These are phyloP conservation scores for Ogataea philodendri DNA, from an alignment of 805 yeast species.

Conservation along the genomic window DNA sequence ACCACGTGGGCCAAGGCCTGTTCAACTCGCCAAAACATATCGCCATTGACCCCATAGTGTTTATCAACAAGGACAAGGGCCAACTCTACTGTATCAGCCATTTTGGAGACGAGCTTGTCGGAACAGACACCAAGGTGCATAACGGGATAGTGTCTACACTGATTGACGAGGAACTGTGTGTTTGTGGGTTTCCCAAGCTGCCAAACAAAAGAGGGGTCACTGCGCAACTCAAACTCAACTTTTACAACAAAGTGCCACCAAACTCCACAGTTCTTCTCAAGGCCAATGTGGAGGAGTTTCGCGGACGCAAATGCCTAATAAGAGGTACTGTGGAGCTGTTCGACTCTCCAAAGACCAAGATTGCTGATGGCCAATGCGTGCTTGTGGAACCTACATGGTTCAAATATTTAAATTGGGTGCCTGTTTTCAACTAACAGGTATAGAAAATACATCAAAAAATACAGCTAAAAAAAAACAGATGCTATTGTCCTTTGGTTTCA, in stretches of 20 bases:
- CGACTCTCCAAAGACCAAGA: slow-evolving; percentile 12
- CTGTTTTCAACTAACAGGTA: slow-evolving; percentile 30
- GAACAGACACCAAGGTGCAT: slow-evolving; percentile 72
- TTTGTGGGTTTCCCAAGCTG: slow-evolving; percentile 77
- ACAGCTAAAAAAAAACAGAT: slow-evolving; percentile 2
- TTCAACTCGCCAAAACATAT: slow-evolving; percentile 64
- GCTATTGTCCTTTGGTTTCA: slow-evolving; percentile 2
- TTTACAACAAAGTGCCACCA: slow-evolving; percentile 57
- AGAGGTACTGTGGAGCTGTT: slow-evolving; percentile 62
- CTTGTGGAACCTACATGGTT: slow-evolving; percentile 90
- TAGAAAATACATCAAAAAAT: too few relatives aligned
- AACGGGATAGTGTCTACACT: slow-evolving; percentile 78
- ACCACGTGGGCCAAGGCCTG: slow-evolving; percentile 72
- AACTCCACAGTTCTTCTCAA: slow-evolving; percentile 61
- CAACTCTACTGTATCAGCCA: slow-evolving; percentile 66
- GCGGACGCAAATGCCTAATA: slow-evolving; percentile 82
- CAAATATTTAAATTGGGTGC: slow-evolving; percentile 60
- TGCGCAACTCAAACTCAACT: slow-evolving; percentile 67
- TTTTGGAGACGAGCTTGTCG: slow-evolving; percentile 62
- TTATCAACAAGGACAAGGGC: slow-evolving; percentile 47
- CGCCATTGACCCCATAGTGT: slow-evolving; percentile 74
- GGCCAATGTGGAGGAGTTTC: slow-evolving; percentile 61
- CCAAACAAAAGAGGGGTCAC: slow-evolving; percentile 90
- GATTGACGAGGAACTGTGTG: slow-evolving; percentile 80
- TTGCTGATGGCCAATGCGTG: slow-evolving; percentile 64